These are phyloP conservation scores for Musa troglodytarum DNA, from an alignment of 176 grass and related monocot species.

Conservation along the genomic window DNA sequence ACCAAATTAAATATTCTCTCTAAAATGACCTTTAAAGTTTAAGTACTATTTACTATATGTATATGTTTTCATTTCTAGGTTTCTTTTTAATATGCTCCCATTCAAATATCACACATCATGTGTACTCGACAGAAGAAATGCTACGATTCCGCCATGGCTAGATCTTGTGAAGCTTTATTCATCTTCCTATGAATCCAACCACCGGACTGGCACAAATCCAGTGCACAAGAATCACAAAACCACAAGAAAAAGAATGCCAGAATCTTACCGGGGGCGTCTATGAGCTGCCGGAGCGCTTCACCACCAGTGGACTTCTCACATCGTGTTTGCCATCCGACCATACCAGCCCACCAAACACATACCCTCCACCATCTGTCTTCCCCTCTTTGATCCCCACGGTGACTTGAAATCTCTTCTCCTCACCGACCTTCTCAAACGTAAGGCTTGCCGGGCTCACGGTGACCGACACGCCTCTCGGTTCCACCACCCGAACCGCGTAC, in stretches of 20 bases:
- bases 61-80: too few species aligned
- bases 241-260: background rate
- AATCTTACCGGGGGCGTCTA: background rate
- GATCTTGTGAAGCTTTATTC: background rate
- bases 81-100: too few species aligned
- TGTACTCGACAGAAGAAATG: too few species aligned
- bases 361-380: background rate
- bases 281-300: background rate
- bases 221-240: constrained; percentile 1
- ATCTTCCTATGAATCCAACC: background rate
- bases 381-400: background rate
- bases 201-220: background rate
- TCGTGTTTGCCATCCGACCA: constrained; percentile 17
- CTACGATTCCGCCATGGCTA: background rate
- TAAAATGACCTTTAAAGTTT: too few species aligned
- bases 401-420: constrained; percentile 6
- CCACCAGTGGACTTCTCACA: constrained; percentile 4
- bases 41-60: too few species aligned
- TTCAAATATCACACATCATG: too few species aligned
- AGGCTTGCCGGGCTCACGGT: background rate
- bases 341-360: constrained; percentile 2
- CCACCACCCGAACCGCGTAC: background rate
- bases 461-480: background rate
- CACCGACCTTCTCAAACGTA: background rate
- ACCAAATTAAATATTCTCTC: too few species aligned